phyloP scores from a whole-genome alignment of 208 protist species.

The Crithidia thermophila region DNA sequence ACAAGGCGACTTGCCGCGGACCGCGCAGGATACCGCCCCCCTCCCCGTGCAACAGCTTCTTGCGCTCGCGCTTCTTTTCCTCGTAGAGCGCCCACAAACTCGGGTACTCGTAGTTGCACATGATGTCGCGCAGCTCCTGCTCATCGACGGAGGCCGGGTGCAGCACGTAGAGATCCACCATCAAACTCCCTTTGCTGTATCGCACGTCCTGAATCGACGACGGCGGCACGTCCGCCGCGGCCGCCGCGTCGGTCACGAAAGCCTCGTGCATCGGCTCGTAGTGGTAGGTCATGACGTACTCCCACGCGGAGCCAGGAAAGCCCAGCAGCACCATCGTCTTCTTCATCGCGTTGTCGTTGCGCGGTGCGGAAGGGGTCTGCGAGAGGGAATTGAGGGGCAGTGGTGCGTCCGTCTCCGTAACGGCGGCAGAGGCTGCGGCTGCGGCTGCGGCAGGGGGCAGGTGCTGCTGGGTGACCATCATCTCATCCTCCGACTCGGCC shows the following conservation, averaged over 20 bases:
- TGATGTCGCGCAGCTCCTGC: slow-evolving; percentile 20
- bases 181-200: slow-evolving; percentile 30
- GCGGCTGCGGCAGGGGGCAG: not conserved
- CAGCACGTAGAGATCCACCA: slow-evolving; percentile 35
- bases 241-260: slow-evolving; percentile 25
- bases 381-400: not conserved
- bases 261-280: slow-evolving; percentile 38
- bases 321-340: slow-evolving; percentile 37
- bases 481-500: not conserved
- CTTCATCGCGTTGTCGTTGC: slow-evolving; percentile 17
- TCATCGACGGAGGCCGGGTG: slow-evolving; percentile 16
- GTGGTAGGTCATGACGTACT: slow-evolving; percentile 32
- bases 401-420: not conserved
- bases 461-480: not conserved
- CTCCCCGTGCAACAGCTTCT: slow-evolving; percentile 19
- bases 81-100: slow-evolving; percentile 31
- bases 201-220: slow-evolving; percentile 34
- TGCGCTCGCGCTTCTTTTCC: slow-evolving; percentile 31
- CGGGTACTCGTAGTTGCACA: slow-evolving; percentile 31
- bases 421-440: not conserved
- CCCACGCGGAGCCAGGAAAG: slow-evolving; percentile 34
- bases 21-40: not conserved
- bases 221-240: slow-evolving; percentile 15
- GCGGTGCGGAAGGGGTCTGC: not conserved
- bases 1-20: not conserved